Percentiles rank a stretch among this genome's conserved stretches.
These are phyloP conservation scores for Colletotrichum orchidophilum DNA, from an alignment of 2,329 filamentous ascomycete species.

Conservation along the genomic window DNA sequence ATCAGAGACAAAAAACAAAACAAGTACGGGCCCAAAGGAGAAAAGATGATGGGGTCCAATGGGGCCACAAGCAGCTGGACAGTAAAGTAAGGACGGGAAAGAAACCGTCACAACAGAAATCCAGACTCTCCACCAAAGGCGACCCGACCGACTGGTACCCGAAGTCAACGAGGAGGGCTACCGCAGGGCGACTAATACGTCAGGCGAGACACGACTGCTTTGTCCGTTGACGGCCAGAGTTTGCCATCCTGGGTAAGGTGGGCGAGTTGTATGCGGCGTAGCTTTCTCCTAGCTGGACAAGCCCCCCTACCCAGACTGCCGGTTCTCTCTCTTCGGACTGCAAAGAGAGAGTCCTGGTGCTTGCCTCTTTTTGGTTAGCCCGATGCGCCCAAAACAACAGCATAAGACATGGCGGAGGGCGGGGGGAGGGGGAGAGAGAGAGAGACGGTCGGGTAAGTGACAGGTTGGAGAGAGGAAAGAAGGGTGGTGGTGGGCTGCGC, in stretches of 20 bases:
- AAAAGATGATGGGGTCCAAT: neutral
- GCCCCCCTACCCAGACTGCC: slow-evolving; percentile 17
- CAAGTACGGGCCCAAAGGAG: slow-evolving; percentile 9
- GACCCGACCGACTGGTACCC: slow-evolving; percentile 25
- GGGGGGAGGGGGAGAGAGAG: too few relatives aligned
- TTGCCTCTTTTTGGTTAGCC: slow-evolving; percentile 12
- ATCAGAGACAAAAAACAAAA: slow-evolving; percentile 23
- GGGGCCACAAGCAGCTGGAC: neutral
- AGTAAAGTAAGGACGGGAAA: neutral
- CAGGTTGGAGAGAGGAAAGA: neutral
- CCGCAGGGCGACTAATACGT: slow-evolving; percentile 23
- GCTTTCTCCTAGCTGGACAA: neutral
- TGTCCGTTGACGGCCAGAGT: slow-evolving; percentile 12
- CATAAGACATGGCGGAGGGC: slow-evolving; percentile 29
- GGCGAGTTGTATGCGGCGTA: neutral
- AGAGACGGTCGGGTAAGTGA: neutral
- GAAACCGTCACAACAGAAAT: slow-evolving; percentile 13
- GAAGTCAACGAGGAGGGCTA: neutral
- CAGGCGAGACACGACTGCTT: slow-evolving; percentile 30
- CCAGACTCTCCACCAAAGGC: slow-evolving; percentile 13
- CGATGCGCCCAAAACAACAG: neutral
- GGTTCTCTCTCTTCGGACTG: slow-evolving; percentile 4
- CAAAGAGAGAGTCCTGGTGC: neutral
- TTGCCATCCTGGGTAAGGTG: slow-evolving; percentile 8
- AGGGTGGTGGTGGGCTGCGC: neutral